These are phyloP conservation scores for Monilinia aucupariae DNA, from an alignment of 2,329 filamentous ascomycete species.

Conservation along the genomic window DNA sequence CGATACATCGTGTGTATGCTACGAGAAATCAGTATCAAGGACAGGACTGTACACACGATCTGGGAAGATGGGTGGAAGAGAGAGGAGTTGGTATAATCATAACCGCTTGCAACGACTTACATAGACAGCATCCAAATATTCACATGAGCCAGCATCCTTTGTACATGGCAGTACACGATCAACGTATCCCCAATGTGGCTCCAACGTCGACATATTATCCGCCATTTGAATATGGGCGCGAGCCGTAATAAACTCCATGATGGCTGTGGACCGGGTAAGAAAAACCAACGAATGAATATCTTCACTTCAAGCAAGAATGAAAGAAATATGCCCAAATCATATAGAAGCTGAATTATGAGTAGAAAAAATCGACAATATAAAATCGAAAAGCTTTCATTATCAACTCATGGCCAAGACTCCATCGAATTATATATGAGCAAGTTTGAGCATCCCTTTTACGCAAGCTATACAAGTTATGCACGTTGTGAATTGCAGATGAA, in stretches of 20 bases:
- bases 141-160: constrained; percentile 52
- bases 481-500: background rate
- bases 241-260: constrained; percentile 10
- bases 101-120: background rate
- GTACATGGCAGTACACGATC: constrained; percentile 49
- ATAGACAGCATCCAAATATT: constrained; percentile 53
- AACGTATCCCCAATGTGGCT: constrained; percentile 48
- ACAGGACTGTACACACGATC: background rate
- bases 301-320: background rate
- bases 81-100: background rate
- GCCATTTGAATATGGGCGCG: constrained; percentile 17
- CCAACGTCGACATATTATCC: constrained; percentile 14
- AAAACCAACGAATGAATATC: background rate
- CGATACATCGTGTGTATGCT: constrained; percentile 45
- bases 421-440: constrained; percentile 7
- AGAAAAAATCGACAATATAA: too few relatives aligned
- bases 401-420: constrained; percentile 3
- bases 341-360: too few relatives aligned
- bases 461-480: background rate
- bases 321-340: background rate
- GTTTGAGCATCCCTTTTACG: background rate
- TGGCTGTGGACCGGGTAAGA: background rate
- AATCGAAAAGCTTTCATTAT: constrained; percentile 6
- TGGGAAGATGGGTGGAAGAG: background rate
- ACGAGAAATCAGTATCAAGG: background rate